A percentile compares a stretch with the other conserved stretches of the same genome.
phyloP scores from a whole-genome alignment of 768 basidiomycete species.

The Artomyces pyxidatus region DNA sequence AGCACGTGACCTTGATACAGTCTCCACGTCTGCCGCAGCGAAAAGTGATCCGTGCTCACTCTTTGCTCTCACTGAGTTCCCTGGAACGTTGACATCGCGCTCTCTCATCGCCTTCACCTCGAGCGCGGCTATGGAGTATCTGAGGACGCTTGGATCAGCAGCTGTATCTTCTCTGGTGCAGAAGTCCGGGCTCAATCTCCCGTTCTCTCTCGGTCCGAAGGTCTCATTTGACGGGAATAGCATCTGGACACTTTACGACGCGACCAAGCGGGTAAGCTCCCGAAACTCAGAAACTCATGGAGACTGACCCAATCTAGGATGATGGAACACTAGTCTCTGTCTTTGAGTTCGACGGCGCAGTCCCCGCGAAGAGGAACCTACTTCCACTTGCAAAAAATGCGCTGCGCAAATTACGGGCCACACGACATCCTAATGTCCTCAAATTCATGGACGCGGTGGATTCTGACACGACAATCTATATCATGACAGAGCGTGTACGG shows the following conservation, averaged over 20 bases:
- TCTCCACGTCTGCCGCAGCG: too few relatives aligned
- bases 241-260: conserved; percentile 84
- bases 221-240: conserved; percentile 57
- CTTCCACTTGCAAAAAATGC: conserved; percentile 83
- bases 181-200: conserved; percentile 85
- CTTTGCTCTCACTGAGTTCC: too few relatives aligned
- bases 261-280: conserved; percentile 66
- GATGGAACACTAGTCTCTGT: conserved; percentile 80
- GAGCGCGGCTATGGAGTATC: conserved; percentile 57
- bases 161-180: conserved; percentile 88
- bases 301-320: conserved; percentile 48
- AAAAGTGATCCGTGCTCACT: too few relatives aligned
- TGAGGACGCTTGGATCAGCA: conserved; percentile 73
- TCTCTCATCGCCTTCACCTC: too few relatives aligned
- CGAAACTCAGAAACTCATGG: conserved; percentile 7
- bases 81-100: too few relatives aligned
- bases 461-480: conserved; percentile 77
- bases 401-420: conserved; percentile 80
- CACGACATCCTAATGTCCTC: conserved; percentile 91
- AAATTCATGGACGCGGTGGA: conserved; percentile 93
- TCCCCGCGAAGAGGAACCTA: conserved; percentile 46
- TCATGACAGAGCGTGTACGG: conserved; percentile 90
- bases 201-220: conserved; percentile 76
- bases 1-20: too few relatives aligned
- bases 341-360: conserved; percentile 83